Evolutionary conservation across 2,329 filamentous ascomycete genomes (phyloP).

Genomic region (Trichoderma citrinoviride): DNA sequence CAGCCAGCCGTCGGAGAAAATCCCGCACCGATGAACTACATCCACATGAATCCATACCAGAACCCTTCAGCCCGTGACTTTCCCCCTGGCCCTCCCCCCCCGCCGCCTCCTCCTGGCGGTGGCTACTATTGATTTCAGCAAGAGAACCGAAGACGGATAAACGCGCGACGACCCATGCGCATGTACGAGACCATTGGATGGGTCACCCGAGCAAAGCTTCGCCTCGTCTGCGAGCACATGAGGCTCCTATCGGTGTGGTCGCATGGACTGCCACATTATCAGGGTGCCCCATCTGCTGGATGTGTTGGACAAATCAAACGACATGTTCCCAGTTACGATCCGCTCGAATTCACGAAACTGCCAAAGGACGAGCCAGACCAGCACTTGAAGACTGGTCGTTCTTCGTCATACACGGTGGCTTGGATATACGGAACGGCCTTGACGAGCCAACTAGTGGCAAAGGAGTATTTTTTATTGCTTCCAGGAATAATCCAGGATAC

Average conservation of each 20-base stretch:
- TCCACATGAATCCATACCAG: conserved; percentile 18
- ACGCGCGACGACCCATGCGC: not conserved
- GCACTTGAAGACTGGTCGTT: not conserved
- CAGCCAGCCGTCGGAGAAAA: conserved; percentile 11
- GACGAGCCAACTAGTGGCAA: not conserved
- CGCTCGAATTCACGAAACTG: not conserved
- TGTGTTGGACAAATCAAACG: not conserved
- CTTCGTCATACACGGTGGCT: not conserved
- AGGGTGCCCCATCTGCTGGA: not conserved
- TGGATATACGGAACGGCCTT: not conserved
- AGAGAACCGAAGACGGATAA: not conserved
- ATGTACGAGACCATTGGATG: not conserved
- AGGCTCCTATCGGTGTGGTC: not conserved
- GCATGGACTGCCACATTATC: not conserved
- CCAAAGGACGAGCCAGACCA: not conserved
- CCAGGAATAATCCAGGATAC: not conserved
- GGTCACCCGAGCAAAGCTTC: not conserved
- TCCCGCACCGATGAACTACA: conserved; percentile 15
- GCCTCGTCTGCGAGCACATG: not conserved
- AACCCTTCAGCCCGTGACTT: conserved; percentile 18
- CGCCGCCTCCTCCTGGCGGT: not conserved
- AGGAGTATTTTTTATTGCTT: not conserved
- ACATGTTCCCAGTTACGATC: not conserved
- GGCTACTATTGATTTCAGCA: conserved; percentile 15
- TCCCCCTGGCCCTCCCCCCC: not conserved